Evolutionary conservation across 176 grass and related monocot genomes (phyloP).

Genomic region (Elaeis guineensis): DNA sequence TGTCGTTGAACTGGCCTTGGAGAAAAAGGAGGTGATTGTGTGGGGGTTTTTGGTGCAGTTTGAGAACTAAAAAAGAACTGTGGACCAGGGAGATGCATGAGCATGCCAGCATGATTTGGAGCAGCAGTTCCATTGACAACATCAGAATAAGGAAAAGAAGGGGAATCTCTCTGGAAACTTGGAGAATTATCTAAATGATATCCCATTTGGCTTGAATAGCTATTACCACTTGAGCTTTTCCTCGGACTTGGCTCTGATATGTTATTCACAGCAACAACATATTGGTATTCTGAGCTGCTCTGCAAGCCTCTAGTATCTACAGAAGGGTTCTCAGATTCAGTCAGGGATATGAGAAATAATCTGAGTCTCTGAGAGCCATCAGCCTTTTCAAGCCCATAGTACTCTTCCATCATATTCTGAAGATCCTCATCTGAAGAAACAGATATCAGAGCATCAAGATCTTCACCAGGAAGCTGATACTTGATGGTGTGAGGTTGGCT

Average conservation of each 20-base stretch:
- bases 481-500: conserved; percentile 84
- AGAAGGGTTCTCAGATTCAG: conserved; percentile 41
- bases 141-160: conserved; percentile 24
- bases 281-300: conserved; percentile 46
- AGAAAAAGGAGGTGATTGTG: conserved; percentile 31
- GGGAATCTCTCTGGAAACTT: conserved; percentile 21
- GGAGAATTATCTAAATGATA: conserved; percentile 33
- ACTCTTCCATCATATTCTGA: conserved; percentile 98
- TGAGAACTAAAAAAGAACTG: conserved; percentile 43
- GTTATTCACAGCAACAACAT: conserved; percentile 87
- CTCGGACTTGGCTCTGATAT: conserved; percentile 32
- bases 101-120: conserved; percentile 14
- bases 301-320: conserved; percentile 31
- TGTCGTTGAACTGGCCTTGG: conserved; percentile 28
- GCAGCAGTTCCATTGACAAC: conserved; percentile 12
- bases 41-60: conserved; percentile 6
- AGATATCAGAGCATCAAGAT: conserved; percentile 89
- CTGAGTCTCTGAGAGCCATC: conserved; percentile 47
- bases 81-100: conserved; percentile 12
- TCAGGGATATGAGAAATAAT: conserved; percentile 72
- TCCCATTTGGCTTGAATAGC: conserved; percentile 39
- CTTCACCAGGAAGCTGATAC: conserved; percentile 94
- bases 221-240: conserved; percentile 54
- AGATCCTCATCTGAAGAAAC: conserved; percentile 83
- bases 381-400: conserved; percentile 57